Evolutionary conservation across 2,329 filamentous ascomycete genomes (phyloP).

Genomic region (Phoma sp.): DNA sequence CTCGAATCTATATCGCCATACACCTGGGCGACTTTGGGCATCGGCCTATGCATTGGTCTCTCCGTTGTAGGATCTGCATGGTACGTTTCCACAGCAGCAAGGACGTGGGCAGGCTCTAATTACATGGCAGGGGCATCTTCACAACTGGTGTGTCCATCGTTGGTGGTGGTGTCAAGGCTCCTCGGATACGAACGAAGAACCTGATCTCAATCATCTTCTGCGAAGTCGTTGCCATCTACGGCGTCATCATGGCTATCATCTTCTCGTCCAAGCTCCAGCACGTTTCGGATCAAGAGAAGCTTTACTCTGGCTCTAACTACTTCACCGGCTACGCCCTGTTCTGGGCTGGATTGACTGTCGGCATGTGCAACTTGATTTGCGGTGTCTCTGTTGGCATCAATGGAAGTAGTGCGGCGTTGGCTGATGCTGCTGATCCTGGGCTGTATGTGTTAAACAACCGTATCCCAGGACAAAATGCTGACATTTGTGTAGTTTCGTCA

Average conservation of each 20-base stretch:
- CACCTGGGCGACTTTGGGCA: conserved; percentile 89
- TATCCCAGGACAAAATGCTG: neutral
- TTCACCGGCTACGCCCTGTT: conserved; percentile 96
- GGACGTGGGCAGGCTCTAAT: conserved; percentile 20
- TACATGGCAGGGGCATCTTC: conserved; percentile 83
- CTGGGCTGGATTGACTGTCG: conserved; percentile 94
- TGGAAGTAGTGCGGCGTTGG: conserved; percentile 92
- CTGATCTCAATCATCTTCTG: conserved; percentile 99
- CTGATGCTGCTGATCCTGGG: conserved; percentile 89
- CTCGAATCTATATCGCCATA: conserved; percentile 94
- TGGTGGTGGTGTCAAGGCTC: conserved; percentile 93
- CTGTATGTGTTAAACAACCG: conserved; percentile 67
- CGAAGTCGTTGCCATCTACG: conserved; percentile 99
- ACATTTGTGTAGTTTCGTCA: conserved; percentile 76
- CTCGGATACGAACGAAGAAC: conserved; percentile 98
- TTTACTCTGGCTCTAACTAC: conserved; percentile 80
- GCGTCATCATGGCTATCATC: conserved; percentile 99
- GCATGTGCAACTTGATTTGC: conserved; percentile 93
- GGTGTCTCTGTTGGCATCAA: conserved; percentile 98
- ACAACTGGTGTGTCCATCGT: conserved; percentile 98
- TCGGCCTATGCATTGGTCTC: conserved; percentile 91
- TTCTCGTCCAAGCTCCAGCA: conserved; percentile 86
- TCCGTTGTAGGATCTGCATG: conserved; percentile 98
- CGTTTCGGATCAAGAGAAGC: conserved; percentile 68
- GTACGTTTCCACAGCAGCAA: conserved; percentile 59